A percentile compares a stretch with the other conserved stretches of the same genome.
phyloP scores from a whole-genome alignment of 176 grass and related monocot genomes.

The Ensete glaucum region DNA sequence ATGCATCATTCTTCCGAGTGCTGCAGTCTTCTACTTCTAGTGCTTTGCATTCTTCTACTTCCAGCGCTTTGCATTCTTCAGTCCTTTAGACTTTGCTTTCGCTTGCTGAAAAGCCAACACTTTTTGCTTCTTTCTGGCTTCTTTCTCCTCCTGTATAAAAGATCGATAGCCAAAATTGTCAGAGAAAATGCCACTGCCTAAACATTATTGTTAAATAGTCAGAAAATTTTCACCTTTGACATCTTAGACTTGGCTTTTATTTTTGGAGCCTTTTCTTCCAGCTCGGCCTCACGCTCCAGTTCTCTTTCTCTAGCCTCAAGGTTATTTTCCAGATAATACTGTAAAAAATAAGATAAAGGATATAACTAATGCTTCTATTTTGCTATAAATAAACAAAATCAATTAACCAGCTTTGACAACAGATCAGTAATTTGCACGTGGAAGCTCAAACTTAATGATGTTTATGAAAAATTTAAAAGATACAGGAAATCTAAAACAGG shows the following conservation, averaged over 20 bases:
- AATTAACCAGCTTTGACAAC: background rate
- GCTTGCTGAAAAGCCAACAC: slow-evolving; percentile 79
- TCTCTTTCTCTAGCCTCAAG: slow-evolving; percentile 85
- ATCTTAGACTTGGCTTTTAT: slow-evolving; percentile 93
- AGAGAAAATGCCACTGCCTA: background rate
- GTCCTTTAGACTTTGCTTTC: slow-evolving; percentile 65
- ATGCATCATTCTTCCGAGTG: background rate
- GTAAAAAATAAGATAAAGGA: slow-evolving; percentile 19
- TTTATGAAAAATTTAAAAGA: background rate
- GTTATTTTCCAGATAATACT: slow-evolving; percentile 99
- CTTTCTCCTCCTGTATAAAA: slow-evolving; percentile 66
- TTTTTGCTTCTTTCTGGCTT: slow-evolving; percentile 86
- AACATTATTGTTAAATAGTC: background rate
- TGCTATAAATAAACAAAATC: background rate
- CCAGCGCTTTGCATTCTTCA: slow-evolving; percentile 86
- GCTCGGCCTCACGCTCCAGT: slow-evolving; percentile 69
- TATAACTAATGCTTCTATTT: slow-evolving; percentile 1
- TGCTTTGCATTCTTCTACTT: slow-evolving; percentile 21
- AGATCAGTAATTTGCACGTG: background rate
- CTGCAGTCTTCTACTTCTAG: background rate
- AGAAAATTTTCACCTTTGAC: slow-evolving; percentile 55
- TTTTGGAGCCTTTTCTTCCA: slow-evolving; percentile 87
- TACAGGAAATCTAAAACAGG: background rate
- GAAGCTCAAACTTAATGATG: background rate
- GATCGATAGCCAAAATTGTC: slow-evolving; percentile 1